Conservation (phyloP, 192 early-diverging fungal species). For the Martensiomyces pterosporus region DNA sequence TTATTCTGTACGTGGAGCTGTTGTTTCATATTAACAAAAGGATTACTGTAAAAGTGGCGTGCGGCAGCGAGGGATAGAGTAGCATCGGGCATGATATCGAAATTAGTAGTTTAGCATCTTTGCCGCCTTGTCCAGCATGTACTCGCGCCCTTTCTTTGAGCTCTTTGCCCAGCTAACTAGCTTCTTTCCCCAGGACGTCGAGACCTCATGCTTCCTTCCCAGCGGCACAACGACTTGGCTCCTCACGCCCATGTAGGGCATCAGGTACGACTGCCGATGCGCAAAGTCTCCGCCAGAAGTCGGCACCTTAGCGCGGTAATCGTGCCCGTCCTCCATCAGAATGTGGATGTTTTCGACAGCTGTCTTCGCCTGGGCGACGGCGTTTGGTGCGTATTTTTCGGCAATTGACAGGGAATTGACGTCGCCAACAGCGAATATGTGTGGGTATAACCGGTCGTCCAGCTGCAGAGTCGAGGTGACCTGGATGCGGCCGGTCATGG, state of each 20-base stretch:
- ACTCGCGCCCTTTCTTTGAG: conserved; percentile 26
- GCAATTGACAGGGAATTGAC: conserved; percentile 41
- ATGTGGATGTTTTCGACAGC: conserved; percentile 20
- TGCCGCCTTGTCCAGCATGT: conserved; percentile 34
- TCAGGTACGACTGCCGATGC: conserved; percentile 9
- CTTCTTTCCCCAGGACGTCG: conserved; percentile 16
- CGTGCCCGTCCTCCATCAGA: conserved; percentile 41
- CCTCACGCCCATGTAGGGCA: conserved; percentile 9
- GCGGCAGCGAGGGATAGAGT: no score
- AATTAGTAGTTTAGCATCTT: conserved; percentile 33
- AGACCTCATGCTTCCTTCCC: conserved; percentile 25
- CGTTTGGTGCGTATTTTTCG: conserved; percentile 43
- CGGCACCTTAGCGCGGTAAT: conserved; percentile 36
- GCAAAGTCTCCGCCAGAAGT: conserved; percentile 13
- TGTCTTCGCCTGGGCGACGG: conserved; percentile 35
- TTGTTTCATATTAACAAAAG: neutral
- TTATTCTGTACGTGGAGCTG: no score
- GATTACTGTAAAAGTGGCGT: neutral
- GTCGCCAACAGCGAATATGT: conserved; percentile 60
- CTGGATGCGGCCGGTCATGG: conserved; percentile 36
- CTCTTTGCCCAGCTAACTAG: conserved; percentile 26
- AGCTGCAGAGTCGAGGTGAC: conserved; percentile 54
- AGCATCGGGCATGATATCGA: no score
- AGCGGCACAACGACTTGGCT: conserved; percentile 33
- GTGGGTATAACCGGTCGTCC: conserved; percentile 27